These are phyloP conservation scores for Septoria petroselini DNA, from an alignment of 2,329 filamentous ascomycete species.

Conservation along the genomic window DNA sequence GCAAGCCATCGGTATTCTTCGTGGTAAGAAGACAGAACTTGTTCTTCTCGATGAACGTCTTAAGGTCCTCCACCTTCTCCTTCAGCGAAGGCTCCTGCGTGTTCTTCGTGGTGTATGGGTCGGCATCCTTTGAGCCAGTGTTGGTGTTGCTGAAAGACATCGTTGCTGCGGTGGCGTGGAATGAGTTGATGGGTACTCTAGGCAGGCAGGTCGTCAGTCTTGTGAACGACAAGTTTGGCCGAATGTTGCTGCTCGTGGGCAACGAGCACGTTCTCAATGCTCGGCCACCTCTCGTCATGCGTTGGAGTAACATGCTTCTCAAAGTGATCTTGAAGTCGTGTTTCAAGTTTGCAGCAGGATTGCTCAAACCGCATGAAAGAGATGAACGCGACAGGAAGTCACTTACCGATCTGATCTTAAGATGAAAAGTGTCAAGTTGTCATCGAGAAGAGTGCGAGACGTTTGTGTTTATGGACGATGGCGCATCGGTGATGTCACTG, in stretches of 20 bases:
- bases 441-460: conserved; percentile 6
- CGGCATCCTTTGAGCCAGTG: conserved; percentile 62
- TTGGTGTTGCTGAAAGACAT: conserved; percentile 57
- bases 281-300: background rate
- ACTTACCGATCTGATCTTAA: conserved; percentile 9
- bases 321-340: background rate
- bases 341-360: background rate
- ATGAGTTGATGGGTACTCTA: conserved; percentile 1
- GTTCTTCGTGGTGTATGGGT: conserved; percentile 79
- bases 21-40: conserved; percentile 94
- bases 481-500: conserved; percentile 13
- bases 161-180: conserved; percentile 22
- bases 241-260: background rate
- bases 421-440: conserved; percentile 17
- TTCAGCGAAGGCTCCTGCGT: conserved; percentile 66
- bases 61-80: conserved; percentile 73
- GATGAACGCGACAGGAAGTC: background rate
- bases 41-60: conserved; percentile 64
- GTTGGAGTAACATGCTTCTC: background rate
- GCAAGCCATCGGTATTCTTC: conserved; percentile 60
- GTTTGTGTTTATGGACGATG: conserved; percentile 11
- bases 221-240: background rate
- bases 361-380: background rate
- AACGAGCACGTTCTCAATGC: background rate
- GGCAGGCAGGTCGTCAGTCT: background rate